Conservation (phyloP, 2,329 filamentous ascomycete genomes). For the Malbranchea cinnamomea region DNA sequence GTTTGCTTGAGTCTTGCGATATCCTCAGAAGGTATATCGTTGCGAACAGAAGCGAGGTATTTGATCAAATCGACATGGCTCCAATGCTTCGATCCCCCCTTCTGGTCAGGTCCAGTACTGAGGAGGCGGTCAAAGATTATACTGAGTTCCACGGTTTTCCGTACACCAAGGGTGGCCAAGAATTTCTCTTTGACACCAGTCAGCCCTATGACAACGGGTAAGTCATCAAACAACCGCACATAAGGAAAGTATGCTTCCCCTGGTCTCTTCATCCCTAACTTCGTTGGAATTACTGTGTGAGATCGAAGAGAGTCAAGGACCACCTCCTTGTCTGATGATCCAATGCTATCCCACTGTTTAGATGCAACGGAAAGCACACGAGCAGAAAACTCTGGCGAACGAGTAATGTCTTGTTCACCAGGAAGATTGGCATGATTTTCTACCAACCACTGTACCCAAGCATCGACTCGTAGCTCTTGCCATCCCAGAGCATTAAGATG, state of each 20-base stretch:
- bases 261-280: conserved; percentile 74
- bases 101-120: conserved; percentile 38
- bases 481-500: conserved; percentile 74
- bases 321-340: conserved; percentile 47
- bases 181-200: conserved; percentile 84
- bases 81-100: conserved; percentile 42
- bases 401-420: conserved; percentile 54
- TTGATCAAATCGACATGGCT: conserved; percentile 91
- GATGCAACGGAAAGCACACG: conserved; percentile 68
- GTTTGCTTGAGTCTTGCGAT: conserved; percentile 63
- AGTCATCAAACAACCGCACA: conserved; percentile 90
- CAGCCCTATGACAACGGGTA: conserved; percentile 65
- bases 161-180: conserved; percentile 64
- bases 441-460: conserved; percentile 75
- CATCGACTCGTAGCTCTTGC: conserved; percentile 67
- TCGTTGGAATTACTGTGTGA: conserved; percentile 74
- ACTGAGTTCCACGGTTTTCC: conserved; percentile 87
- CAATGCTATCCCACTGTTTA: conserved; percentile 78
- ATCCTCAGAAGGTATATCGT: conserved; percentile 75
- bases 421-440: conserved; percentile 45
- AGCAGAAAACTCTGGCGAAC: conserved; percentile 56
- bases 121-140: conserved; percentile 84
- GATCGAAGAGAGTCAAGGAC: conserved; percentile 50
- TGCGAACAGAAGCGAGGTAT: conserved; percentile 76
- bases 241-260: conserved; percentile 77